phyloP scores from a whole-genome alignment of 768 basidiomycete genomes.

The Termitomyces sp. region DNA sequence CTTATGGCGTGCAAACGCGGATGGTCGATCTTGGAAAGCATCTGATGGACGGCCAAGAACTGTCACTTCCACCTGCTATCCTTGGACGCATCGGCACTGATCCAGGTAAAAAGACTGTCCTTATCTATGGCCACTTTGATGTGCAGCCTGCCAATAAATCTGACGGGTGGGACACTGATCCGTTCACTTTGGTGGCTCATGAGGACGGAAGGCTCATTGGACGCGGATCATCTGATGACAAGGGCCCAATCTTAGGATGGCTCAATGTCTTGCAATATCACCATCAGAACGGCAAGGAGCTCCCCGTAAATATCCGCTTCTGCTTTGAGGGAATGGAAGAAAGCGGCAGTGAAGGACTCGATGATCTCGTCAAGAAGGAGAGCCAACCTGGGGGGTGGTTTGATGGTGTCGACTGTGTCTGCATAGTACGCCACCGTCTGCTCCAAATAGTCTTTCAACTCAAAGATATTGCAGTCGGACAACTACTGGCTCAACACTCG shows the following conservation, averaged over 20 bases:
- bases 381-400: conserved; percentile 74
- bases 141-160: conserved; percentile 70
- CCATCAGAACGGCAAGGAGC: conserved; percentile 50
- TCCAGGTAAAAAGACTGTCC: conserved; percentile 86
- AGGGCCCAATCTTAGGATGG: conserved; percentile 88
- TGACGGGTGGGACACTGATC: conserved; percentile 88
- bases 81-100: conserved; percentile 80
- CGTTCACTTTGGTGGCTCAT: conserved; percentile 62
- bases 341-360: conserved; percentile 85
- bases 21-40: conserved; percentile 77
- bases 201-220: conserved; percentile 64
- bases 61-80: conserved; percentile 78
- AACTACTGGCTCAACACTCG: conserved; percentile 92
- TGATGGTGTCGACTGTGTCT: conserved; percentile 85
- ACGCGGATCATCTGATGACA: conserved; percentile 87
- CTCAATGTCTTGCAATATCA: conserved; percentile 88
- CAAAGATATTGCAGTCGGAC: conserved; percentile 53
- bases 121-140: conserved; percentile 93
- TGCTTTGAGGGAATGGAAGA: conserved; percentile 99
- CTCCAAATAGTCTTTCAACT: not conserved
- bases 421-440: conserved; percentile 58
- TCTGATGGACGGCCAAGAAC: conserved; percentile 53
- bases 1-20: conserved; percentile 75
- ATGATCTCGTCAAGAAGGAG: conserved; percentile 79
- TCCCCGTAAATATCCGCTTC: conserved; percentile 87